phyloP scores from a whole-genome alignment of 1,284 basidiomycete genomes.

The Pseudozyma hubeiensis region DNA sequence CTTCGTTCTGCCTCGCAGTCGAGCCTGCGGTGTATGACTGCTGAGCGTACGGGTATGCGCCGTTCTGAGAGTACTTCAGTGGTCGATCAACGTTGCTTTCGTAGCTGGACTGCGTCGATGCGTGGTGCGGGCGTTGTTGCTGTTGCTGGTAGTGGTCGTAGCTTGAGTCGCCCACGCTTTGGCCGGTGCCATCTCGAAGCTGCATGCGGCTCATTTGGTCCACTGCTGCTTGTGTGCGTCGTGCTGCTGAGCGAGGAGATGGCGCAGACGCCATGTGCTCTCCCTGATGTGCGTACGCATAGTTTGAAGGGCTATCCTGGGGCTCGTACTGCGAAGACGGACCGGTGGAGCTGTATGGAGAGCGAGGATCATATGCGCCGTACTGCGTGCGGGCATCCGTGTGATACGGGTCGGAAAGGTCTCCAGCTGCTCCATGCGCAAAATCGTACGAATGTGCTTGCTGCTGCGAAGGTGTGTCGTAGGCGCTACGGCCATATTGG shows the following conservation, averaged over 20 bases:
- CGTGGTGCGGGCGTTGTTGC: conserved; percentile 5
- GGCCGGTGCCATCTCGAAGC: conserved; percentile 6
- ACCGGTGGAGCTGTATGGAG: conserved; percentile 15
- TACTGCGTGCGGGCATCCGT: conserved; percentile 22
- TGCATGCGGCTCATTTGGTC: conserved; percentile 29
- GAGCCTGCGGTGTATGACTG: neutral
- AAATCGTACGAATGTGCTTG: conserved; percentile 8
- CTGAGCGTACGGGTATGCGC: conserved; percentile 5
- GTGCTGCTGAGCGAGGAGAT: conserved; percentile 14
- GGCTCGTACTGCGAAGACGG: conserved; percentile 1
- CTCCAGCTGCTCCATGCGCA: neutral
- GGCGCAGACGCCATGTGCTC: conserved; percentile 16
- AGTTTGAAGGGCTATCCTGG: neutral
- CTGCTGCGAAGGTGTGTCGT: conserved; percentile 19
- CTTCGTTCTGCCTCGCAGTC: neutral
- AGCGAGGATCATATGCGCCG: conserved; percentile 39
- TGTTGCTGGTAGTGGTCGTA: conserved; percentile 9
- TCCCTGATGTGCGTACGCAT: conserved; percentile 2
- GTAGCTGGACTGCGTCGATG: conserved; percentile 3
- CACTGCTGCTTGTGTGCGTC: conserved; percentile 1
- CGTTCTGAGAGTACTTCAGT: conserved; percentile 10
- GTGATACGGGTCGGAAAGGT: conserved; percentile 19
- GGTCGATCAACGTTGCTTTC: neutral
- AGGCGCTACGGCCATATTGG: conserved; percentile 15
- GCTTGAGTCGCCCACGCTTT: neutral